Base-by-base conservation (phyloP, 78 protist genomes). In the Tieghemostelium lacteum region DNA sequence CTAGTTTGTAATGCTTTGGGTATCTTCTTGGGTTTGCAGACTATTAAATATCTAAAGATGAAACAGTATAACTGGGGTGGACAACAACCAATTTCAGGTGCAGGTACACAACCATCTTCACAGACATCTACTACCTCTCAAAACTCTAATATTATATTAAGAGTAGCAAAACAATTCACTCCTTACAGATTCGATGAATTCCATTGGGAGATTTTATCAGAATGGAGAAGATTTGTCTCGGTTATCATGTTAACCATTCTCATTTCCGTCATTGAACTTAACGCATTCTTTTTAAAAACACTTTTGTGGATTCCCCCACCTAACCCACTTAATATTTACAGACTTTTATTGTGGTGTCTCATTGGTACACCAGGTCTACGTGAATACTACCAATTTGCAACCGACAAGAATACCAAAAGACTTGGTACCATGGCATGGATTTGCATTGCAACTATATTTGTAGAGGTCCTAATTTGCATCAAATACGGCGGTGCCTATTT, bases 361-460 rank as follows among this genome's bases (percentile, higher is more conserved):
- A 33, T 85, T 40, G 97, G 91, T 67, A 33, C 85, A 4, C 96
- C 96, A 2, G 98, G 92, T 8, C 33, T 93, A 36, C 58, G 96
- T 31, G 96, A 96, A 69, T 86, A 57, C 73, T 95, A 95, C 66
- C 73, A 73, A 62, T 96, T 72, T 86, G 61, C 87, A 31, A 73
- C 93, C 3, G 95, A 96, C 83, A 29, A 40, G 66, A 70, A 62
- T 33, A 64, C 83, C 61, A 86, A 94, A 64, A 58, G 63, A 34
- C 10, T 96, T 1, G 98, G 98, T 62, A 39, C 93, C 4, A 80
- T 77, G 78, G 86, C 89, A 20, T 96, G 96, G 98, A 75, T 96
- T 50, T 77, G 66, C 16, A 29, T 62, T 39, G 93, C 92, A 24
- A 57, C 36, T 66, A 42, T 94, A 19, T 17, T 73, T 33, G 37